Percentiles rank a stretch among this genome's conserved stretches.
Evolutionary conservation across 2,329 filamentous ascomycete genomes (phyloP).

Genomic region (Arthrobotrys musiformis): DNA sequence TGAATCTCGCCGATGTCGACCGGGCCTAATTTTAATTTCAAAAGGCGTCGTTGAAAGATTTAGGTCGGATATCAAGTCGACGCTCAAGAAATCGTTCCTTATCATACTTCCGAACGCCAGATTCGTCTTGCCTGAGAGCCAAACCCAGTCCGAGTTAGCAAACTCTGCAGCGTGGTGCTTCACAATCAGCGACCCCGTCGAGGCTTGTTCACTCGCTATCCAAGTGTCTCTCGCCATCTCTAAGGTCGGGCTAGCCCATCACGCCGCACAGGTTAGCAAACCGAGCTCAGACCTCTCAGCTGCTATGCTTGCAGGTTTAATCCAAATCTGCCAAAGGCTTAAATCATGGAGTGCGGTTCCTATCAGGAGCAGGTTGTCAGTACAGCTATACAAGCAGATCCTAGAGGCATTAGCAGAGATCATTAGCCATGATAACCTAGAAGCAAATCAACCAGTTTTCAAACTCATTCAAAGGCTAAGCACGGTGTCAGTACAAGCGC

Average conservation of each 20-base stretch:
- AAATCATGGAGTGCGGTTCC: constrained; percentile 31
- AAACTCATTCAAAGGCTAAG: constrained; percentile 24
- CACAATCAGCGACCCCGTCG: constrained; percentile 27
- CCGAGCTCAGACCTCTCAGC: constrained; percentile 19
- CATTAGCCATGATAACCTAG: constrained; percentile 17
- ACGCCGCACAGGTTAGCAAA: constrained; percentile 32
- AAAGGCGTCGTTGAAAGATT: constrained; percentile 41
- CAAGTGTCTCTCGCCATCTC: constrained; percentile 28
- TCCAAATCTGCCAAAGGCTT: constrained; percentile 33
- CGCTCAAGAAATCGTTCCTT: constrained; percentile 36
- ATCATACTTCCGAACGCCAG: constrained; percentile 15
- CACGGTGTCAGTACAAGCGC: constrained; percentile 12
- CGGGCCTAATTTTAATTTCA: background rate
- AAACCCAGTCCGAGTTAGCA: background rate
- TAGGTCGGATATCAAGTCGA: constrained; percentile 45
- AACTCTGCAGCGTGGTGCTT: background rate
- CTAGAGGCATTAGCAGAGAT: constrained; percentile 41
- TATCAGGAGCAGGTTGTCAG: constrained; percentile 24
- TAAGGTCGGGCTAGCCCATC: constrained; percentile 23
- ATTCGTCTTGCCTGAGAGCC: constrained; percentile 7
- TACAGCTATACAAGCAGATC: constrained; percentile 43
- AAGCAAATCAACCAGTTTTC: constrained; percentile 6
- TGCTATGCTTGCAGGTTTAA: constrained; percentile 13
- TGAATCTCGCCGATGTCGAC: background rate
- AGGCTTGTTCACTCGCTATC: constrained; percentile 47